phyloP scores from a whole-genome alignment of 768 basidiomycete genomes.

The Dacryopinax spathularia region DNA sequence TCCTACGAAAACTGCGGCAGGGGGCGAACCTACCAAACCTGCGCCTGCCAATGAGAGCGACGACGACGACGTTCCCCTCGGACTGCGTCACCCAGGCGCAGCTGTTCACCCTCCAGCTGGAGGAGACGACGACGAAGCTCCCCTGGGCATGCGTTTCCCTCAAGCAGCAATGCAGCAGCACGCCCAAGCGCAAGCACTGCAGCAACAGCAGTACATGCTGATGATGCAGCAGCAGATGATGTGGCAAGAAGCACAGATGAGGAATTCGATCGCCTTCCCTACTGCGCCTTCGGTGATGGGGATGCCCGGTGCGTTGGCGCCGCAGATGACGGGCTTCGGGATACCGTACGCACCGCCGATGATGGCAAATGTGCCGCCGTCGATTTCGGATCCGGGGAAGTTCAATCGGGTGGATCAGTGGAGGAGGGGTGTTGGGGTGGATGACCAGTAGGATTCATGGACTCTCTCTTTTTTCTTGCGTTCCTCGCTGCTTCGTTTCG shows the following conservation, averaged over 20 bases:
- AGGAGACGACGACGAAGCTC: constrained; percentile 34
- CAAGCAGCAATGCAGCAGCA: constrained; percentile 24
- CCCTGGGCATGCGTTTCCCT: constrained; percentile 36
- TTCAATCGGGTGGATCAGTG: constrained; percentile 63
- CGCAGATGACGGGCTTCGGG: not conserved
- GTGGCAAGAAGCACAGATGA: constrained; percentile 40
- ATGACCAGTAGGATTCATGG: not conserved
- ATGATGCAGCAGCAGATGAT: constrained; percentile 56
- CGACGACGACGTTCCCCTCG: constrained; percentile 15
- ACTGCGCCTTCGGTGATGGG: constrained; percentile 12
- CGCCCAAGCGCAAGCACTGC: constrained; percentile 24
- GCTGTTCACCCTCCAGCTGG: constrained; percentile 25
- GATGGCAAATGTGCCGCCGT: constrained; percentile 45
- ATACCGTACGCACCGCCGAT: constrained; percentile 13
- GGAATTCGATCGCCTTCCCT: constrained; percentile 60
- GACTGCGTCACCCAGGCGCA: constrained; percentile 9
- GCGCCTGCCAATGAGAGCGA: constrained; percentile 22
- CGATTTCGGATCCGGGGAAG: constrained; percentile 48
- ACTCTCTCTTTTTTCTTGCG: not conserved
- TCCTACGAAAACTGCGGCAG: not conserved
- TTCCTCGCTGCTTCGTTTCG: not conserved
- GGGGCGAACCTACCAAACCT: constrained; percentile 11
- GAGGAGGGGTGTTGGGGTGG: constrained; percentile 50
- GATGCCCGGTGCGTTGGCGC: not conserved
- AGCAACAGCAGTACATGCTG: constrained; percentile 40